Evolutionary conservation across 495 filamentous ascomycete genomes (phyloP), one percentile per base, ranked within the genome.

Genomic region (Acidiella bohemica): DNA sequence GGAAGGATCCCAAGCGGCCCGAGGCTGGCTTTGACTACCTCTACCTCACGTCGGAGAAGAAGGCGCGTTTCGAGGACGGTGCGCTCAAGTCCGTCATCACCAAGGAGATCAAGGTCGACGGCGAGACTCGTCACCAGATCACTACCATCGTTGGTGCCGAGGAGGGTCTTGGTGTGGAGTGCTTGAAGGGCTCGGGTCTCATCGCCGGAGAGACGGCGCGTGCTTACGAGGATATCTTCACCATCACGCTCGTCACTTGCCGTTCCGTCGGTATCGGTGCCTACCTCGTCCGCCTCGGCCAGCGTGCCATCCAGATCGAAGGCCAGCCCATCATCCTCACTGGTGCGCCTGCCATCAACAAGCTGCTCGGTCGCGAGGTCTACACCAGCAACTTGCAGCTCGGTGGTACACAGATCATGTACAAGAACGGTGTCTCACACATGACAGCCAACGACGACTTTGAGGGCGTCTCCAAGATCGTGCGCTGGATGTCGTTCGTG

Each of bases 321-420:
- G 90, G 90, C 44, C 90, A 97, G 66, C 90, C 90, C 10, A 97
- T 97, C 65, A 97, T 97, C 54, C 77, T 97, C 43, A 97, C 90
- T 57, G 90, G 90, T 70, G 90, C 90, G 22, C 83, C 83, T 47
- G 90, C 90, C 39, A 81, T 97, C 63, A 97, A 97, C 75, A 97
- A 95, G 69, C 69, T 97, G 50, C 80, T 97, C 36, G 90, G 90
- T 28, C 82, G 90, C 47, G 92, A 97, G 65, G 88, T 97, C 13
- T 97, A 97, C 70, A 93, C 90, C 32, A 96, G 90, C 24, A 97
- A 97, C 72, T 63, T 97, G 46, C 90, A 97, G 68, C 81, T 97
- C 46, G 90, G 90, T 75, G 90, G 90, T 52, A 96, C 90, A 28
- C 90, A 97, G 66, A 97, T 97, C 71, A 97, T 97, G 90, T 96